Evolutionary conservation across 257 asterid genomes (phyloP), one percentile per base, ranked within the genome.

Genomic region (Nemophila menziesii): DNA sequence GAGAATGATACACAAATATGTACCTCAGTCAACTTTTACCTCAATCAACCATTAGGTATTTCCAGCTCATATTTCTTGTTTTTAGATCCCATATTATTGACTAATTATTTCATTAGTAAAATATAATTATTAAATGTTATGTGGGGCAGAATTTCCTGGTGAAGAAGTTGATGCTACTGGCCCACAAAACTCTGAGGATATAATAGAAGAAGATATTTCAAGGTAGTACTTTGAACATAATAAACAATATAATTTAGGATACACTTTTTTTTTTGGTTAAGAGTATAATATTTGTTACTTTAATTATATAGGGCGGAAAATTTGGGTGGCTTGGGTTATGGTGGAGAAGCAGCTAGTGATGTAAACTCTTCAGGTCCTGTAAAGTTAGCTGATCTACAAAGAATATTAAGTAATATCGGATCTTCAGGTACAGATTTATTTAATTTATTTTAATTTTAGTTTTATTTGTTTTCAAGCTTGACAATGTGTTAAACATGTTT

Each of bases 321-420:
- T 74, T 66, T 90, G 73, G 93, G 74, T 49, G 80, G 82, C 39
- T 74, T 92, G 20, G 77, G 96, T 71, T 62, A 65, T 68, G 92
- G 80, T 54, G 77, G 70, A 4, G 96, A 77, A 67, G 92, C 71
- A 50, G 71, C 73, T 61, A 74, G 92, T 48, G 94, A 79, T 40
- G 94, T 77, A 33, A 81, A 92, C 44, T 83, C 97, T 51, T 73
- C 94, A 2, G 98, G 96, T 48, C 96, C 94, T 16, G 94, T 90
- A 48, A 81, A 79, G 72, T 61, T 90, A 68, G 65, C 70, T 4
- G 96, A 90, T 78, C 71, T 90, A 56, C 98, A 81, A 60, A 79
- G 96, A 64, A 81, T 90, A 69, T 69, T 90, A 53, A 85, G 92
- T 56, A 90, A 78, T 69, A 78, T 90, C 23, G 94, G 84, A 51